Evolutionary conservation across 352 stramenopile species (phyloP).

Genomic region (Phytophthora nicotianae): DNA sequence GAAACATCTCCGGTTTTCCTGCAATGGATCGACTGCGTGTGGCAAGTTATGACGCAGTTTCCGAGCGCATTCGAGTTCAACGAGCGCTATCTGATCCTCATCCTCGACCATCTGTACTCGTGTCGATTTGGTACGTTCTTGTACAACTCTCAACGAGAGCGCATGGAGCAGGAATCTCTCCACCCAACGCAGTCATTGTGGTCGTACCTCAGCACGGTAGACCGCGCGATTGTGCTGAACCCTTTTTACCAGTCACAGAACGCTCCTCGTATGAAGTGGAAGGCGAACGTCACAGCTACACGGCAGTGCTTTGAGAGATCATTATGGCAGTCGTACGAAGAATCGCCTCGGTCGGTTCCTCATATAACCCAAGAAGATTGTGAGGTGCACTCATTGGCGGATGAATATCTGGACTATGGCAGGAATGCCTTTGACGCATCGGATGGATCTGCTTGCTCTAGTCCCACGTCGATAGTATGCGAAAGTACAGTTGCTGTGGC

Average conservation of each 20-base stretch:
- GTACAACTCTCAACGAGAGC: conserved; percentile 92
- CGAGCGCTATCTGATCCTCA: conserved; percentile 78
- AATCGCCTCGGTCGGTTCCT: conserved; percentile 14
- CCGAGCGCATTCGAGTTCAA: conserved; percentile 89
- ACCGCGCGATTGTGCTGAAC: conserved; percentile 67
- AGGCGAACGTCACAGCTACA: conserved; percentile 59
- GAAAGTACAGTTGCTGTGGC: conserved; percentile 39
- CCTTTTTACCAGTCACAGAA: conserved; percentile 71
- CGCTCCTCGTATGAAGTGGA: conserved; percentile 52
- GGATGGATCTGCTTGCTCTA: conserved; percentile 33
- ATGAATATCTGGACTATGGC: conserved; percentile 21
- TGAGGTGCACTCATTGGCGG: conserved; percentile 34
- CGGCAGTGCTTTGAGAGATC: conserved; percentile 58
- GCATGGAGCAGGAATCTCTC: conserved; percentile 52
- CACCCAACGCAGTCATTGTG: conserved; percentile 75
- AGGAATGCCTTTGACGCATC: conserved; percentile 27
- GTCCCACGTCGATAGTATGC: conserved; percentile 28
- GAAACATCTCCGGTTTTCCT: conserved; percentile 98
- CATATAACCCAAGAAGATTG: conserved; percentile 32
- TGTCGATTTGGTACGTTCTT: conserved; percentile 94
- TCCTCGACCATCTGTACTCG: conserved; percentile 84
- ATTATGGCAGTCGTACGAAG: conserved; percentile 10
- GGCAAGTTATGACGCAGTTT: conserved; percentile 78
- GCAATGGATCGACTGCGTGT: conserved; percentile 91
- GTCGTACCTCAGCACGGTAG: conserved; percentile 74